Base-by-base conservation (phyloP, 768 basidiomycete genomes). In the Chalciporus piperatus region DNA sequence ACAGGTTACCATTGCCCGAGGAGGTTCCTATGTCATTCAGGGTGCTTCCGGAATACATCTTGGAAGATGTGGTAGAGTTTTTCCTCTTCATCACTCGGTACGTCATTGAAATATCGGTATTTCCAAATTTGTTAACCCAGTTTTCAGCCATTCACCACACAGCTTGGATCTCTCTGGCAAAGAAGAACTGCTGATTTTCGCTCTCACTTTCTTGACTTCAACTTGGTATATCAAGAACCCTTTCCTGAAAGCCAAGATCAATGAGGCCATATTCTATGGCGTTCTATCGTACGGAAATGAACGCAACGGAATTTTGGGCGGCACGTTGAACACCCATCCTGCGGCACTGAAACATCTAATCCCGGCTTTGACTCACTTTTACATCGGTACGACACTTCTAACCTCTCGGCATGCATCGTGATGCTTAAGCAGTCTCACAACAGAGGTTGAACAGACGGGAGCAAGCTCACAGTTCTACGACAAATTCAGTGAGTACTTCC, bases 151-250 rank as follows among this genome's bases (percentile, higher is more conserved):
- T 30, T 78, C 81, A 0, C 93, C 92, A 0, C 83, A 92, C 41
- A 90, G 87, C 46, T 81, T 98, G 45, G 88, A 92, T 52, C 70
- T 90, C 44, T 77, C 87, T 0, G 93, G 94, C 41, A 95, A 92
- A 72, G 81, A 83, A 11, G 93, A 94, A 58, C 73, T 98, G 13
- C 73, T 98, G 59, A 81, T 85, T 1, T 98, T 98, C 70, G 80
- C 85, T 17, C 72, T 99, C 59, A 93, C 92, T 2, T 98, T 98
- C 78, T 73, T 99, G 54, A 83, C 87, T 6, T 93, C 92, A 33
- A 96, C 95, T 0, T 93, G 92, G 82, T 98, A 94, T 67, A 95
- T 99, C 77, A 97, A 97, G 75, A 99, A 98, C 60, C 97, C 97
- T 0, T 98, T 96, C 76, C 68, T 99, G 60, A 98, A 98, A 71